A percentile compares a stretch with the other conserved stretches of the same genome.
Evolutionary conservation across 495 filamentous ascomycete genomes (phyloP).

Genomic region (Hyaloscypha bicolor): DNA sequence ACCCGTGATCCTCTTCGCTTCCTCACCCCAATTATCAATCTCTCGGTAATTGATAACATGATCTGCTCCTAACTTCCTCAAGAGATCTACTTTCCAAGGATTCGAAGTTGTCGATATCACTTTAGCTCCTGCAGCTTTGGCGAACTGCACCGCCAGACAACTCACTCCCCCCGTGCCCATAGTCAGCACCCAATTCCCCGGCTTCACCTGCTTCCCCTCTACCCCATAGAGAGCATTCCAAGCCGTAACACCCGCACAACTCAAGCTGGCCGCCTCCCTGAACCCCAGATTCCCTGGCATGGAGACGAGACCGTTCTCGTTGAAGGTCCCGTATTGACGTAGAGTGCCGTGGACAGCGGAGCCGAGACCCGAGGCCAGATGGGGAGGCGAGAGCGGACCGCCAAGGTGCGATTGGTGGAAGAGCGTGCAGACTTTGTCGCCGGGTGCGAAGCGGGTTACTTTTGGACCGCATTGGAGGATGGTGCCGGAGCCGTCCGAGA

Average conservation of each 20-base stretch:
- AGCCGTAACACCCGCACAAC: constrained; percentile 74
- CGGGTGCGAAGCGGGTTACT: constrained; percentile 60
- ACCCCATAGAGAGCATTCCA: constrained; percentile 86
- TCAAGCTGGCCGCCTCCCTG: constrained; percentile 66
- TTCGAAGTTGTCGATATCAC: constrained; percentile 76
- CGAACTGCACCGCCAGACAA: constrained; percentile 80
- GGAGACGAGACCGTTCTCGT: constrained; percentile 68
- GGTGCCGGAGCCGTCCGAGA: constrained; percentile 78
- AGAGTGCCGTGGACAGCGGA: constrained; percentile 71
- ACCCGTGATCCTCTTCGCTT: constrained; percentile 64
- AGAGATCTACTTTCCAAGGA: constrained; percentile 58
- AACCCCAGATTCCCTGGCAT: constrained; percentile 63
- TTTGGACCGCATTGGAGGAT: constrained; percentile 68
- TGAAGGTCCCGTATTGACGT: constrained; percentile 70
- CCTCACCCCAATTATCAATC: constrained; percentile 72
- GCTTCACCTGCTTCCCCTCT: constrained; percentile 52
- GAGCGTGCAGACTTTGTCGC: constrained; percentile 72
- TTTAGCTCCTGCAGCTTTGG: constrained; percentile 77
- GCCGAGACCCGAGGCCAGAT: constrained; percentile 62
- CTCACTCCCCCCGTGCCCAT: constrained; percentile 85
- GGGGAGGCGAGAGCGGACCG: constrained; percentile 51
- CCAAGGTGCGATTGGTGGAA: constrained; percentile 79
- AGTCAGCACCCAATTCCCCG: constrained; percentile 72
- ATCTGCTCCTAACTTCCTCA: constrained; percentile 76
- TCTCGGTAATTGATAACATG: constrained; percentile 79